These are phyloP conservation scores for Globisporangium megalacanthum DNA, from an alignment of 352 stramenopile genomes.

Conservation along the genomic window DNA sequence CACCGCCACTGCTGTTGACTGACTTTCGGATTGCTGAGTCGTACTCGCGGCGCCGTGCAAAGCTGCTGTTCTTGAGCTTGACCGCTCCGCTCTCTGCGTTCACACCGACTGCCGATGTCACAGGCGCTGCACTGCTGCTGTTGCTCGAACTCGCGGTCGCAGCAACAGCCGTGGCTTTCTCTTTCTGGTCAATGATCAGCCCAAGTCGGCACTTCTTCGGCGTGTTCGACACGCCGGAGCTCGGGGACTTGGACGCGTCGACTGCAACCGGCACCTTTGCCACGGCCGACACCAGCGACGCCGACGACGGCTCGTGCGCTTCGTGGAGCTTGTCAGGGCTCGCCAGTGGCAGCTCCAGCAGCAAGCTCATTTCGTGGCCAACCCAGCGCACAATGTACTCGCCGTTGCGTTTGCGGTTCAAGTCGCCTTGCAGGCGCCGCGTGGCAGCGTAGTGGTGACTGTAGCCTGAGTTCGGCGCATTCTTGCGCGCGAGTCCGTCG, in stretches of 20 bases:
- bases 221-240: slow-evolving; percentile 34
- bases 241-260: slow-evolving; percentile 5
- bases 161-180: slow-evolving; percentile 18
- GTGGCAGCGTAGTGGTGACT: slow-evolving; percentile 80
- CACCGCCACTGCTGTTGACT: not conserved
- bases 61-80: slow-evolving; percentile 70
- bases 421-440: slow-evolving; percentile 62
- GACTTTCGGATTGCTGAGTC: slow-evolving; percentile 51
- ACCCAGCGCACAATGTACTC: slow-evolving; percentile 83
- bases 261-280: slow-evolving; percentile 1
- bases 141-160: not conserved
- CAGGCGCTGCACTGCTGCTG: slow-evolving; percentile 7
- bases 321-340: slow-evolving; percentile 41
- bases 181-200: slow-evolving; percentile 51
- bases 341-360: slow-evolving; percentile 55
- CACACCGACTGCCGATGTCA: not conserved
- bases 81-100: slow-evolving; percentile 4
- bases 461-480: slow-evolving; percentile 46
- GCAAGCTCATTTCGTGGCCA: slow-evolving; percentile 74
- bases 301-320: slow-evolving; percentile 23
- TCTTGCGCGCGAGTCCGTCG: slow-evolving; percentile 49
- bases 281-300: slow-evolving; percentile 5
- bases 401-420: slow-evolving; percentile 75
- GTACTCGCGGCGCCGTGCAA: slow-evolving; percentile 63
- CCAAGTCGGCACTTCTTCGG: slow-evolving; percentile 52